Conservation (phyloP, 176 grass and related monocot species). For the Oryza coarctata region DNA sequence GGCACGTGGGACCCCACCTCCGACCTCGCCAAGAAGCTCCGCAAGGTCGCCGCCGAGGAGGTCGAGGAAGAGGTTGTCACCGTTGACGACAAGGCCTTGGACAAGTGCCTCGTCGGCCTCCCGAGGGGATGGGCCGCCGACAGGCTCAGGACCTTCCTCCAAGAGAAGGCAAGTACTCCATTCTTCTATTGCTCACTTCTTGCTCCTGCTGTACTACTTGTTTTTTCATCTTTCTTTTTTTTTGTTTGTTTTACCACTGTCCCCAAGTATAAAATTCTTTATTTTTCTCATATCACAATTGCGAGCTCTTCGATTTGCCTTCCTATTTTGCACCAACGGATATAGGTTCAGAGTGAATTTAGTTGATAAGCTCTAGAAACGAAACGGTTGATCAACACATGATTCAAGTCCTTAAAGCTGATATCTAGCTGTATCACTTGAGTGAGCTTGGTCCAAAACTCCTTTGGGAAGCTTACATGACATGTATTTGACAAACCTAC, state of each 20-base stretch:
- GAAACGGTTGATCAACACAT: neutral
- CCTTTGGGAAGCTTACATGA: neutral
- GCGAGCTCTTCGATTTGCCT: neutral
- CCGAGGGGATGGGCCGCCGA: constrained; percentile 63
- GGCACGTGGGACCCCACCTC: constrained; percentile 90
- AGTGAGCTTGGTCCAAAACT: neutral
- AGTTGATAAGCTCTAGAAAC: neutral
- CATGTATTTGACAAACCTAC: neutral
- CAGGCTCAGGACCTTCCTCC: constrained; percentile 66
- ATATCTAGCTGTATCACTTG: neutral
- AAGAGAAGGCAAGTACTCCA: constrained; percentile 53
- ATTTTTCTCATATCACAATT: neutral
- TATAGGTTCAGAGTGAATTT: neutral
- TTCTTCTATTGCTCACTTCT: too few species aligned
- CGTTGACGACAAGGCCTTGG: constrained; percentile 48
- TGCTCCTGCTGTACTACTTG: too few species aligned
- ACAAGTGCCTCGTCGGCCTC: constrained; percentile 86
- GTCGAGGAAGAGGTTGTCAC: constrained; percentile 43
- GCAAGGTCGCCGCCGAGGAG: constrained; percentile 27
- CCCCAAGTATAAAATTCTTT: neutral
- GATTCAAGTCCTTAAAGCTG: neutral
- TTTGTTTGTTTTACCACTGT: neutral
- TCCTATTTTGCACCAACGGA: neutral
- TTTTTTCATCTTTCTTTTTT: too few species aligned
- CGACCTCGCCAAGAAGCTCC: constrained; percentile 58